Base-by-base conservation (phyloP, 441 rosid genomes). In the Arabidopsis hybrid region DNA sequence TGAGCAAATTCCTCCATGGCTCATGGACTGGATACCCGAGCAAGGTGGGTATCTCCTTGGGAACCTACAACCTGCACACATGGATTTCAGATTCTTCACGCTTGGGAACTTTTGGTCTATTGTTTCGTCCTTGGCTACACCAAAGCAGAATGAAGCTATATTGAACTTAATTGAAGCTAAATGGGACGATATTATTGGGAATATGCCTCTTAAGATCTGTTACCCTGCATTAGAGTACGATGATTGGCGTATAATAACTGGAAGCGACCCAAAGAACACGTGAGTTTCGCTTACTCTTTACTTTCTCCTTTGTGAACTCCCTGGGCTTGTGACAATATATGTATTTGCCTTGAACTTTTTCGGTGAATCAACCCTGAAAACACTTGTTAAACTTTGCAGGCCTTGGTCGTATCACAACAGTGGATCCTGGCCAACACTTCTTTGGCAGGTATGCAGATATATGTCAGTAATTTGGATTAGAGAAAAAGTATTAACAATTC, bases 391-490 rank as follows among this genome's bases (percentile, higher is more conserved):
- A 76, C 77, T 58, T 57, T 83, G 65, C 85, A 90, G 97, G 82
- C 92, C 98, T 64, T 91, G 98, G 97, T 91, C 98, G 38, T 93
- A 93, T 76, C 97, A 93, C 81, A 93, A 93, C 84, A 90, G 72
- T 62, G 95, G 97, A 73, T 93, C 96, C 51, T 91, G 97, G 96
- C 96, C 94, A 10, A 91, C 94, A 35, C 89, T 91, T 59, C 92
- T 93, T 46, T 91, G 98, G 97, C 98, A 92, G 96, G 97, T 92
- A 78, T 0, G 13, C 10, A 8, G 45, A 38, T 56, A 63, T 17
- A 1, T 36, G 0, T 43, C 14, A 1, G 8, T 29, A 43, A 13
- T 40, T 17, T 4, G 21, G 3, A 43, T 13, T 38, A 0, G 7
- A 16, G 8, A n/a, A 42, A 52, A 45, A 18, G 18, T 43, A 31